Base-by-base conservation (phyloP, 1,139 yeast genomes). In the Yamadazyma sp. region DNA sequence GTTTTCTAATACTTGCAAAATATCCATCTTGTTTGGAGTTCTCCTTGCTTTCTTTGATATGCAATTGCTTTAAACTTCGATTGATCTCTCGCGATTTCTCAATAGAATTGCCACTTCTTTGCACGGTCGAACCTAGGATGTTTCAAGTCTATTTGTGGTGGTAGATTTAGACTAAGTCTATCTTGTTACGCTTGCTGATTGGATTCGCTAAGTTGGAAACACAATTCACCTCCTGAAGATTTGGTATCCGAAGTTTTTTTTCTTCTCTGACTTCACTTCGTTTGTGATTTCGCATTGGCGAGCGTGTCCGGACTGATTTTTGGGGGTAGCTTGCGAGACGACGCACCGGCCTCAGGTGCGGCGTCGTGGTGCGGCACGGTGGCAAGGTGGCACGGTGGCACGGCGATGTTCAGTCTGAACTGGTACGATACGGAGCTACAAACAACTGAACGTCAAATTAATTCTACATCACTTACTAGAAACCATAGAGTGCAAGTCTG, bases 1-100 rank as follows among this genome's bases (percentile, higher is more conserved):
- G 57, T 83, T 83, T 61, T 87, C 94, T 57, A 88, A 77, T 45
- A 85, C 71, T 53, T 77, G 76, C 49, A 83, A 81, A 58, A 87
- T 81, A 64, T 87, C 88, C 83, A 81, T 81, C 20, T 14, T 34
- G 16, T 10, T 12, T 15, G 8, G 9, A 23, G 11, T n/a, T n/a
- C n/a, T n/a, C n/a, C n/a, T n/a, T n/a, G n/a, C n/a, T n/a, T 16
- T 6, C 5, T 20, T 6, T 20, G 22, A 20, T 28, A 28, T 28
- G 17, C 8, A 28, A 17, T 28, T 28, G 31, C 31, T 28, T 14
- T 28, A 5, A 28, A 28, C n/a, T 20, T 20, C 8, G 22, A 20
- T 20, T 4, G 20, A 5, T 28, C 31, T 9, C 5, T 7, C 11
- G 11, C 31, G 9, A 15, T 7, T 28, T 31, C 11, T 18, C 10